Conservation (phyloP, 805 yeast species). For the Blastobotrys mokoenaii region DNA sequence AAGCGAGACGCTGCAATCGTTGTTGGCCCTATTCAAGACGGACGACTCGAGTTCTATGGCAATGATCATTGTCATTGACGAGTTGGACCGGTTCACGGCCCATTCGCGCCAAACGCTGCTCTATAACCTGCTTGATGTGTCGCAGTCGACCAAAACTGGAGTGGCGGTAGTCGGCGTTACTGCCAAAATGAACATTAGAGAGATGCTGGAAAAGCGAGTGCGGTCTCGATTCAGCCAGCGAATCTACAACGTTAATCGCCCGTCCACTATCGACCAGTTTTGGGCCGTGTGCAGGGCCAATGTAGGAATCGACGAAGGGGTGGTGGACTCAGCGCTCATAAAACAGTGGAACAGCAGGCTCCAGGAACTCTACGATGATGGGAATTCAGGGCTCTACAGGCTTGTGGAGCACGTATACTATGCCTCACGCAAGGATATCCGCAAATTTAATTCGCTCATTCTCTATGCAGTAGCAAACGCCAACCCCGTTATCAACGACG, state of each 20-base stretch:
- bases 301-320: constrained; percentile 27
- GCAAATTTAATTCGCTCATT: constrained; percentile 28
- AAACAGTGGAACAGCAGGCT: constrained; percentile 18
- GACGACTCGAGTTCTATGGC: constrained; percentile 34
- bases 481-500: constrained; percentile 18
- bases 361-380: constrained; percentile 5
- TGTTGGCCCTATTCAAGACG: constrained; percentile 23
- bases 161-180: constrained; percentile 77
- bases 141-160: constrained; percentile 64
- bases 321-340: constrained; percentile 11
- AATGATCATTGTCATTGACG: constrained; percentile 73
- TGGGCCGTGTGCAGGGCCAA: constrained; percentile 38
- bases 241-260: constrained; percentile 50
- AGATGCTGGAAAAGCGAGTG: constrained; percentile 83
- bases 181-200: constrained; percentile 66
- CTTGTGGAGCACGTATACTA: constrained; percentile 41
- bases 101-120: constrained; percentile 72
- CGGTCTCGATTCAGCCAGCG: constrained; percentile 83
- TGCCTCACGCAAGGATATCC: constrained; percentile 46
- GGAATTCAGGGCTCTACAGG: constrained; percentile 28
- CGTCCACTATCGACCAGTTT: constrained; percentile 41
- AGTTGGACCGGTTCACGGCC: constrained; percentile 69
- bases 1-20: constrained; percentile 19
- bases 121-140: constrained; percentile 80
- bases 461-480: constrained; percentile 22